Conservation (phyloP, 768 basidiomycete genomes). For the Kockovaella imperatae region DNA sequence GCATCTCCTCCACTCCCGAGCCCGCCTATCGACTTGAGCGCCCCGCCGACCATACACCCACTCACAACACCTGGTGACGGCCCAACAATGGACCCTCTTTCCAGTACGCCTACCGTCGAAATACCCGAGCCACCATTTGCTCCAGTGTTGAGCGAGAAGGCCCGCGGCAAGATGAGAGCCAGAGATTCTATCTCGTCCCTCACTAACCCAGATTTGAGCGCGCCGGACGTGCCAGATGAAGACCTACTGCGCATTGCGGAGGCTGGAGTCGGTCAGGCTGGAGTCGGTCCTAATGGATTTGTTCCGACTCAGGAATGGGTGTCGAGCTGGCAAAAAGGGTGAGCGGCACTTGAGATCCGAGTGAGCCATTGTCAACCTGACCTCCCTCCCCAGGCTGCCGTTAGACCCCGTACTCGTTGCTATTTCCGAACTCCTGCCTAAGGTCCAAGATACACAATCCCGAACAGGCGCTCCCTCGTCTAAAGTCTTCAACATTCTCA, state of each 20-base stretch:
- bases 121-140: slow-evolving; percentile 35
- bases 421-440: slow-evolving; percentile 80
- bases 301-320: slow-evolving; percentile 97
- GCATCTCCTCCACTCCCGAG: not conserved
- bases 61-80: slow-evolving; percentile 21
- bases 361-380: not conserved
- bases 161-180: slow-evolving; percentile 81
- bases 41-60: slow-evolving; percentile 4
- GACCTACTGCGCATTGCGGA: slow-evolving; percentile 61
- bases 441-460: slow-evolving; percentile 70
- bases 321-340: slow-evolving; percentile 92
- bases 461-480: slow-evolving; percentile 55
- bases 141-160: slow-evolving; percentile 64
- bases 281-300: slow-evolving; percentile 82
- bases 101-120: slow-evolving; percentile 1
- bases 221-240: slow-evolving; percentile 47
- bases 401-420: slow-evolving; percentile 78
- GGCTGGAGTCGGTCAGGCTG: slow-evolving; percentile 61
- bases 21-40: not conserved
- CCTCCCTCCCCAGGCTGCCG: slow-evolving; percentile 56
- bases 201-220: slow-evolving; percentile 45
- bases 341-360: slow-evolving; percentile 18
- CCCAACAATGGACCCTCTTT: slow-evolving; percentile 13
- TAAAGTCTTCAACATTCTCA: slow-evolving; percentile 66
- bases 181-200: slow-evolving; percentile 32